These are phyloP conservation scores for Pichia sp. DNA, from an alignment of 1,139 yeast species.

Conservation along the genomic window DNA sequence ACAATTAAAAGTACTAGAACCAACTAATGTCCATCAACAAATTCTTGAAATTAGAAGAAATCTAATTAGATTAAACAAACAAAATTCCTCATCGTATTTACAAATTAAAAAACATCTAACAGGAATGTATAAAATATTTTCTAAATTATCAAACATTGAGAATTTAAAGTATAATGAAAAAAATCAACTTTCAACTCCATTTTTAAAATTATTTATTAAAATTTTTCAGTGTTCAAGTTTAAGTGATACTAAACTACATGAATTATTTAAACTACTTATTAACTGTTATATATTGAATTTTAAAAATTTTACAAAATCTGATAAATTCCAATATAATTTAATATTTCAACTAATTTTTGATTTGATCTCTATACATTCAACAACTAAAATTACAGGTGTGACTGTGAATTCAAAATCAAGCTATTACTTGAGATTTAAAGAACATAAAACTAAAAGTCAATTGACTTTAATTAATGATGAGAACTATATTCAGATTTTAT, in stretches of 20 bases:
- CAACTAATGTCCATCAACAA: neutral
- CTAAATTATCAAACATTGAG: neutral
- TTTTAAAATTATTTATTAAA: constrained; percentile 2
- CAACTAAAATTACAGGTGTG: neutral
- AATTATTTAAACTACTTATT: constrained; percentile 7
- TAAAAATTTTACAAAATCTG: constrained; percentile 3
- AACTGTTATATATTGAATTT: constrained; percentile 12
- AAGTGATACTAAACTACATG: constrained; percentile 4
- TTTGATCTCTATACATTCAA: constrained; percentile 2
- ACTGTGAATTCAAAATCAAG: neutral
- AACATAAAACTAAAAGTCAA: constrained; percentile 8
- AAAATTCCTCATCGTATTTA: neutral
- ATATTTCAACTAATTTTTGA: constrained; percentile 10
- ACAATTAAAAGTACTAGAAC: neutral
- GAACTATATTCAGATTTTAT: constrained; percentile 3
- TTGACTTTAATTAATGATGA: constrained; percentile 4
- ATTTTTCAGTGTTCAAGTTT: constrained; percentile 5
- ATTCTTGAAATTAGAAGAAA: neutral
- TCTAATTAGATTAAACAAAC: neutral
- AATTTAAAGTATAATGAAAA: neutral
- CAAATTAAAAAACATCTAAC: neutral
- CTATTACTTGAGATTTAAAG: neutral
- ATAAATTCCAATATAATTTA: constrained; percentile 4
- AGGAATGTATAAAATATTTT: neutral
- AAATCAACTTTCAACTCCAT: constrained; percentile 5